Conservation (phyloP, 2,329 filamentous ascomycete genomes). For the Teratosphaeria zuluensis region DNA sequence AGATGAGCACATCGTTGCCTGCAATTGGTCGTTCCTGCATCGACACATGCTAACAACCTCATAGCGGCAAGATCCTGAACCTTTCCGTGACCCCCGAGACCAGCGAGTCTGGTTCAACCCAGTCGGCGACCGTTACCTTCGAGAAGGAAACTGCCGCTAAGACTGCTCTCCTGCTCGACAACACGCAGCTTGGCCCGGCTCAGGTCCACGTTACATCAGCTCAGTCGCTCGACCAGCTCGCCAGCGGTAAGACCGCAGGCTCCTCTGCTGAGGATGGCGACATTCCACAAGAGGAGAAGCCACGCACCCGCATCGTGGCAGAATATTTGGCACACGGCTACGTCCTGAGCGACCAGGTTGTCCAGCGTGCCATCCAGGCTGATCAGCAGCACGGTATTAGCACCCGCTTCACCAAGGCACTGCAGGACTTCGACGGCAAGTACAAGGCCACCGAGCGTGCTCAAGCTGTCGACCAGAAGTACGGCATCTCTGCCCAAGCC, state of each 20-base stretch:
- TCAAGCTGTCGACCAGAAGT: conserved; percentile 71
- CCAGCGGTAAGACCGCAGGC: conserved; percentile 49
- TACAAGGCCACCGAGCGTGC: conserved; percentile 83
- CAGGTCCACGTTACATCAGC: conserved; percentile 70
- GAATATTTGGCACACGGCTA: conserved; percentile 97
- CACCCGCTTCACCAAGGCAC: conserved; percentile 64
- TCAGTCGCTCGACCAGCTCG: conserved; percentile 54
- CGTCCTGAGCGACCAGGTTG: conserved; percentile 63
- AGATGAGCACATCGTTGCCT: neutral
- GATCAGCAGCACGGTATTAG: conserved; percentile 86
- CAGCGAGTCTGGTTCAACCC: conserved; percentile 48
- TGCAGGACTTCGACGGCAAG: conserved; percentile 70
- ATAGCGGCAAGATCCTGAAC: conserved; percentile 79
- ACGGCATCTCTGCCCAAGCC: conserved; percentile 69
- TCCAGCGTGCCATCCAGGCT: conserved; percentile 74
- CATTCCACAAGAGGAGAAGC: conserved; percentile 93
- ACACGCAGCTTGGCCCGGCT: conserved; percentile 75
- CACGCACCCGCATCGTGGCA: conserved; percentile 81
- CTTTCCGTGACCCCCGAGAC: conserved; percentile 62
- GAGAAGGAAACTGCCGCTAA: conserved; percentile 96
- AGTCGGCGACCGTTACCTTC: conserved; percentile 87
- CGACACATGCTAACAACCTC: neutral
- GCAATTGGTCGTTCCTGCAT: neutral
- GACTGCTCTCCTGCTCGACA: conserved; percentile 92
- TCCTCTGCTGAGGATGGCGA: conserved; percentile 51